Percentiles rank a stretch among this genome's conserved stretches.
Evolutionary conservation across 345 rosid genomes (phyloP).

Genomic region (Eucalyptus dawsonii): DNA sequence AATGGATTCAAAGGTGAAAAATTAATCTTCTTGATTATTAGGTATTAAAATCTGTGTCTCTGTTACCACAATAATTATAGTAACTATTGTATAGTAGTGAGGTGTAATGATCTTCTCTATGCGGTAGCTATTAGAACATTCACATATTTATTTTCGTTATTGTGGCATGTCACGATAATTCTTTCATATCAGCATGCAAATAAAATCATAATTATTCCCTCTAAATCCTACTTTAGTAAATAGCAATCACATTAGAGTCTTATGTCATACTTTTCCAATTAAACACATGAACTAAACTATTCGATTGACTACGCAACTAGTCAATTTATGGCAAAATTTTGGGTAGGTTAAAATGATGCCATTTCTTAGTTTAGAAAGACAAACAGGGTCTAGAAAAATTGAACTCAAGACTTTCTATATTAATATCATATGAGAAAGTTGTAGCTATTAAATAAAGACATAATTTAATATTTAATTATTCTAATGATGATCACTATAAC

Average conservation of each 20-base stretch:
- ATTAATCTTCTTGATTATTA: background rate
- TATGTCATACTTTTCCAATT: background rate
- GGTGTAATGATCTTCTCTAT: background rate
- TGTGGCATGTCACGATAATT: background rate
- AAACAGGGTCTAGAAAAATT: background rate
- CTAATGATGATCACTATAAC: background rate
- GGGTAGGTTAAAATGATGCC: background rate
- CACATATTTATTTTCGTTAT: background rate
- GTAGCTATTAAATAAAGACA: fast-evolving
- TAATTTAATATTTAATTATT: too few species aligned
- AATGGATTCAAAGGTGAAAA: background rate
- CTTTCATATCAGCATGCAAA: background rate
- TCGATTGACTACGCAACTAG: background rate
- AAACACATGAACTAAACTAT: background rate
- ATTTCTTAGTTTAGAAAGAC: background rate
- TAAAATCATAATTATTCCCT: background rate
- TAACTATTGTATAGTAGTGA: background rate
- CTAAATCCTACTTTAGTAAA: background rate
- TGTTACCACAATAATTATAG: background rate
- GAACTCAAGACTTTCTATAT: background rate
- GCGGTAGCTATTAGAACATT: background rate
- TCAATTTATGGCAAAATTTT: background rate
- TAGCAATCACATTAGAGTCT: background rate
- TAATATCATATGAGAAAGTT: background rate
- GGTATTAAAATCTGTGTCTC: background rate